Conservation (phyloP, 1,284 basidiomycete genomes). For the Trichosporon sp. region DNA sequence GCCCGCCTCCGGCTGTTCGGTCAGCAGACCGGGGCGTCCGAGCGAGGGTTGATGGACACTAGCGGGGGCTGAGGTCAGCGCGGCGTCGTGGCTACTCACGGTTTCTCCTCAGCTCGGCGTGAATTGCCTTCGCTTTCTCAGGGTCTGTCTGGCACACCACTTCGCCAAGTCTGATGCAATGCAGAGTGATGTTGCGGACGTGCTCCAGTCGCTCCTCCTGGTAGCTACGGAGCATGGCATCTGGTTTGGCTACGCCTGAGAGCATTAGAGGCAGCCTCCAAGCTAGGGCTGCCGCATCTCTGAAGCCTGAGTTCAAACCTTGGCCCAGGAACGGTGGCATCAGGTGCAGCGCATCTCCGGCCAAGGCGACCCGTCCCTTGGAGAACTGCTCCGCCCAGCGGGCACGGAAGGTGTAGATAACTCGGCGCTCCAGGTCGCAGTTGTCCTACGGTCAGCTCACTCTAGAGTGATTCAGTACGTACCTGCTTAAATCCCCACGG, state of each 20-base stretch:
- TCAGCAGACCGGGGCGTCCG: constrained; percentile 14
- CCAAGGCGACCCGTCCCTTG: constrained; percentile 19
- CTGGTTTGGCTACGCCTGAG: constrained; percentile 4
- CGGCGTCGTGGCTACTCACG: neutral
- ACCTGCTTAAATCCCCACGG: constrained; percentile 15
- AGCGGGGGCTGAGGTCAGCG: neutral
- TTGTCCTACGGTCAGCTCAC: constrained; percentile 7
- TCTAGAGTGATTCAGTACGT: neutral
- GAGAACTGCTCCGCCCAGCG: constrained; percentile 23
- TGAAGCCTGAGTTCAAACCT: constrained; percentile 27
- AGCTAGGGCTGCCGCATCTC: constrained; percentile 21
- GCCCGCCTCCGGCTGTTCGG: constrained; percentile 11
- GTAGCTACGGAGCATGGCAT: constrained; percentile 17
- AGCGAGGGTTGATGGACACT: constrained; percentile 11
- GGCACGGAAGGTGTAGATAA: constrained; percentile 25
- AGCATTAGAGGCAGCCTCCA: constrained; percentile 23
- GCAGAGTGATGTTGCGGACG: constrained; percentile 11
- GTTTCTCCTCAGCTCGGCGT: constrained; percentile 1
- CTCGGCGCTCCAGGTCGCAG: constrained; percentile 24
- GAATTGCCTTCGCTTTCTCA: constrained; percentile 13
- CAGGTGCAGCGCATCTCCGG: constrained; percentile 21
- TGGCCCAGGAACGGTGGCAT: constrained; percentile 31
- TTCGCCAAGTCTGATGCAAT: constrained; percentile 19
- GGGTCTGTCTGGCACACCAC: constrained; percentile 24
- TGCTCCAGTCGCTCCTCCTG: constrained; percentile 20